Evolutionary conservation across 2,329 filamentous ascomycete species (phyloP), one percentile per base, ranked within the genome.

Genomic region (Trichoderma cornu-damae): DNA sequence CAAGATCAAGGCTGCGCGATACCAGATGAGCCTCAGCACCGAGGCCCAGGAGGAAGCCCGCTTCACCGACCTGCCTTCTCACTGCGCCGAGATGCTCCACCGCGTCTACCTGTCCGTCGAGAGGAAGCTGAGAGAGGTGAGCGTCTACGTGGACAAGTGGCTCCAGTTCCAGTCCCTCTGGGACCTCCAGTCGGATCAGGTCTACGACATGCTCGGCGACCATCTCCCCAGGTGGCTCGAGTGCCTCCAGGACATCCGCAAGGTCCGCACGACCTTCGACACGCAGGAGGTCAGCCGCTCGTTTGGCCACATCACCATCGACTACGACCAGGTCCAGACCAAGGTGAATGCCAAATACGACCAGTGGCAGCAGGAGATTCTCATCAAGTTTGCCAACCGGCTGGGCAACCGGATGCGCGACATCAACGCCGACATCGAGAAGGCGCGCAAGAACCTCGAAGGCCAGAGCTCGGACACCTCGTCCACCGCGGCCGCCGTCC

Each of bases 301-400:
- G 1, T 99, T 99, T 69, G 94, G 94, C 4, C 93, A 96, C 71
- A 85, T 97, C 54, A 90, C 88, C 3, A 91, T 99, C 67, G 93
- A 99, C 70, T 99, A 99, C 68, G 94, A 97, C 66, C 95, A 99
- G 72, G 94, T 99, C 0, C 95, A 99, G 73, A 90, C 93, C 58
- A 96, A 96, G 73, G 94, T 99, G 71, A 99, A 97, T 67, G 90
- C 91, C 66, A 99, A 97, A 72, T 99, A 99, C 69, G 95, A 99
- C 69, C 93, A 97, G 71, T 99, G 95, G 94, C 94, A 99, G 72
- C 90, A 96, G 66, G 94, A 99, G 63, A 96, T 99, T 56, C 79
- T 97, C 35, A 83, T 89, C 65, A 96, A 96, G 70, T 99, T 99
- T 72, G 94, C 91, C 35, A 82, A 83, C 57, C 90, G 94, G 57